Evolutionary conservation across 345 rosid genomes (phyloP).

Genomic region (Citrus inodora): DNA sequence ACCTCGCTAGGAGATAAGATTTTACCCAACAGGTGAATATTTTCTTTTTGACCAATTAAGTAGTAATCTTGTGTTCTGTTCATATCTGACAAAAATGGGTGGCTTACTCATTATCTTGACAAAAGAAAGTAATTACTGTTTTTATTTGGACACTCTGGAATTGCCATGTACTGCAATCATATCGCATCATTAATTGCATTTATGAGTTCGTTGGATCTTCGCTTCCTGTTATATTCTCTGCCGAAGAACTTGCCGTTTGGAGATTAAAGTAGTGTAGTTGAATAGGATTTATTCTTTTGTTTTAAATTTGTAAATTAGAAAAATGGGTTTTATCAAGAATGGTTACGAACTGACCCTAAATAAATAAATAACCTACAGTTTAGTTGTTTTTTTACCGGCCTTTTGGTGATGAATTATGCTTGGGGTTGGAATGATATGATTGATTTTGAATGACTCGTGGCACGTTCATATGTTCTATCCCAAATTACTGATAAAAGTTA

Average conservation of each 20-base stretch:
- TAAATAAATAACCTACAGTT: background rate
- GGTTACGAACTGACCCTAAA: background rate
- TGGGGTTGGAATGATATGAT: too few relatives aligned
- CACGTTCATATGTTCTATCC: background rate
- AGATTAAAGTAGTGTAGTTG: too few relatives aligned
- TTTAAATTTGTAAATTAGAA: background rate
- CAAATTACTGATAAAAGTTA: background rate
- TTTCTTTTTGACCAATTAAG: conserved; percentile 3
- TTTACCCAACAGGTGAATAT: background rate
- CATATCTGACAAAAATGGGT: background rate
- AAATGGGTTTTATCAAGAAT: background rate
- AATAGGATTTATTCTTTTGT: too few relatives aligned
- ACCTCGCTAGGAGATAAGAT: background rate
- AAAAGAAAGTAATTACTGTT: background rate
- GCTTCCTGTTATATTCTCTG: too few relatives aligned
- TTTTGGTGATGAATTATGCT: background rate
- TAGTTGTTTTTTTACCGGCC: background rate
- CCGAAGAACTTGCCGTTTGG: too few relatives aligned
- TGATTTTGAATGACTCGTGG: background rate
- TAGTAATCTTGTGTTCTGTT: background rate
- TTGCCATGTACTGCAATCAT: background rate
- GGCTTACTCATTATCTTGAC: background rate
- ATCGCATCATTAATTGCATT: too few relatives aligned
- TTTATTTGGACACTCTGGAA: background rate
- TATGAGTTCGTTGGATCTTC: too few relatives aligned